Conservation (phyloP, 2,329 filamentous ascomycete genomes). For the Simplicillium aogashimaense region DNA sequence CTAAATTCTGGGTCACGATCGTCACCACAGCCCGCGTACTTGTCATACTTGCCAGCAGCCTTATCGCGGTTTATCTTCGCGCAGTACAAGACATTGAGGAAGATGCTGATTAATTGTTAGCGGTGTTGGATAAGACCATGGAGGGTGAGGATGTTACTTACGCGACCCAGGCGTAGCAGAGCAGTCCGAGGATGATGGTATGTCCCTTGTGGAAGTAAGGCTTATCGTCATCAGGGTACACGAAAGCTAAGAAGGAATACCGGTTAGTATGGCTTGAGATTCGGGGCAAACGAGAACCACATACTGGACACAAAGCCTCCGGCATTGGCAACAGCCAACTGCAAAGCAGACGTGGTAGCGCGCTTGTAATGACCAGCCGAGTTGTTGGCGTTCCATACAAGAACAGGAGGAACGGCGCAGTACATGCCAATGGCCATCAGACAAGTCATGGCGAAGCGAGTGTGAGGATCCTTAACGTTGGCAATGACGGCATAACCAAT, state of each 20-base stretch:
- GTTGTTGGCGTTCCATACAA: slow-evolving; percentile 61
- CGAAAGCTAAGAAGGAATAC: slow-evolving; percentile 33
- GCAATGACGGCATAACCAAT: slow-evolving; percentile 55
- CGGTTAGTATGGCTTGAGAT: not conserved
- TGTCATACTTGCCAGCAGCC: slow-evolving; percentile 44
- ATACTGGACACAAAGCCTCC: slow-evolving; percentile 55
- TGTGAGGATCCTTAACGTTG: slow-evolving; percentile 36
- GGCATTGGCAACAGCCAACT: slow-evolving; percentile 56
- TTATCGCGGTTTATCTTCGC: slow-evolving; percentile 56
- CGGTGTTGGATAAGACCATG: not conserved
- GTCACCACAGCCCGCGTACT: slow-evolving; percentile 47
- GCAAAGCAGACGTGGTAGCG: slow-evolving; percentile 55
- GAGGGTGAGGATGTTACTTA: slow-evolving; percentile 26
- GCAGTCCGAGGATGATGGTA: slow-evolving; percentile 46
- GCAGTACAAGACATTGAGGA: slow-evolving; percentile 52
- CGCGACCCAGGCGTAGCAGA: slow-evolving; percentile 55
- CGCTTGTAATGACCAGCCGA: slow-evolving; percentile 61
- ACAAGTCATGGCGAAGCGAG: slow-evolving; percentile 57
- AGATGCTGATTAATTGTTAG: slow-evolving; percentile 30
- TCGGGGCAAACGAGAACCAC: slow-evolving; percentile 6
- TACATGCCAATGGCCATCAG: slow-evolving; percentile 59
- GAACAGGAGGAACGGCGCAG: slow-evolving; percentile 49
- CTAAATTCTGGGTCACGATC: slow-evolving; percentile 54
- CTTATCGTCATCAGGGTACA: slow-evolving; percentile 46
- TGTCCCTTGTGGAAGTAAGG: slow-evolving; percentile 53